phyloP scores from a whole-genome alignment of 116 monocot species.

The Zostera marina region DNA sequence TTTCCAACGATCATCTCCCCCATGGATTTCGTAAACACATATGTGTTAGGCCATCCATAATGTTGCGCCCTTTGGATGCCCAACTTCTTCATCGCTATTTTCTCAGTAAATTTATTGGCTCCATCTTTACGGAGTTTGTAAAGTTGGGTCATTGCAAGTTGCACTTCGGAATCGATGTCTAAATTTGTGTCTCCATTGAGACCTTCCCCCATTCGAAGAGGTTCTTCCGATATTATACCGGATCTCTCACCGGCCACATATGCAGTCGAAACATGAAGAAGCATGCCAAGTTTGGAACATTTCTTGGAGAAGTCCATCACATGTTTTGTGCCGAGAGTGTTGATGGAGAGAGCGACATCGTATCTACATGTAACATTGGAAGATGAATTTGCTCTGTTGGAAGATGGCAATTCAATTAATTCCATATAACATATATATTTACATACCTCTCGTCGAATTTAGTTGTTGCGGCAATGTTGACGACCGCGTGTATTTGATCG shows the following conservation, averaged over 20 bases:
- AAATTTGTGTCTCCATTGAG: slow-evolving; percentile 17
- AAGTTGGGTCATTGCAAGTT: slow-evolving; percentile 10
- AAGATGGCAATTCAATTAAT: no score
- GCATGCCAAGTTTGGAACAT: slow-evolving; percentile 26
- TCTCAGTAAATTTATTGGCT: background rate
- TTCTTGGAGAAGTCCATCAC: slow-evolving; percentile 39
- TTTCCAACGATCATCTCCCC: slow-evolving; percentile 66
- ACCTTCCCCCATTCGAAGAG: slow-evolving; percentile 48
- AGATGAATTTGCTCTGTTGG: no score
- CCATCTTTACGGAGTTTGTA: background rate
- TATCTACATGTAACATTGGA: slow-evolving; percentile 35
- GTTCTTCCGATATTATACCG: slow-evolving; percentile 49
- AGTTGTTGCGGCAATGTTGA: slow-evolving; percentile 60
- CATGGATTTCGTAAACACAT: slow-evolving; percentile 88
- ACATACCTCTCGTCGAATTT: slow-evolving; percentile 48
- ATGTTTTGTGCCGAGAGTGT: slow-evolving; percentile 42
- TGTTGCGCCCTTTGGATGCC: slow-evolving; percentile 36
- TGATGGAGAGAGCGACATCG: slow-evolving; percentile 38
- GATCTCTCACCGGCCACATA: slow-evolving; percentile 77
- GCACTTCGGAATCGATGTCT: slow-evolving; percentile 55
- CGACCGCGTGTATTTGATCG: slow-evolving; percentile 35
- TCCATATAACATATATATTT: background rate
- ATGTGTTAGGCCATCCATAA: slow-evolving; percentile 82
- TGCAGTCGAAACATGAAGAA: slow-evolving; percentile 63
- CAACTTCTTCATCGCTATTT: slow-evolving; percentile 5